phyloP scores from a whole-genome alignment of 768 basidiomycete species.

The Tephrocybe rancida region DNA sequence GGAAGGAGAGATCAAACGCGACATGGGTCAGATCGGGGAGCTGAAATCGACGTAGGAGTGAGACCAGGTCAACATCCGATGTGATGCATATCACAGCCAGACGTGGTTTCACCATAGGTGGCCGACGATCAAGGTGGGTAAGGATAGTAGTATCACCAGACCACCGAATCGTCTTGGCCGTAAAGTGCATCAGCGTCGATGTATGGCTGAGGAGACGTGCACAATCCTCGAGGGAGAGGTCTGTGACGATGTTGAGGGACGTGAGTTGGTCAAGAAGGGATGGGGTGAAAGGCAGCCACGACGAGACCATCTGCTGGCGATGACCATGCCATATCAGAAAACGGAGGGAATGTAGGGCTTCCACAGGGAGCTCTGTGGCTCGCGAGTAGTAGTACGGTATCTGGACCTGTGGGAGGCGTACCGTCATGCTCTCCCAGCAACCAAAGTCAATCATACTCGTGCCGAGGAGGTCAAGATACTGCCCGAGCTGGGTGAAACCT shows the following conservation, averaged over 20 bases:
- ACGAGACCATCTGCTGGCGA: background rate
- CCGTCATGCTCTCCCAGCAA: background rate
- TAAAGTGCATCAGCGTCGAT: no score
- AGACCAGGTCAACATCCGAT: no score
- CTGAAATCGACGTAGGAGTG: no score
- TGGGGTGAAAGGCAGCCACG: background rate
- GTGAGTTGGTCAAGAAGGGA: background rate
- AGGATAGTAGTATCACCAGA: no score
- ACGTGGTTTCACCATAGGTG: no score
- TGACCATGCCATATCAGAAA: background rate
- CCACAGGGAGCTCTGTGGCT: background rate
- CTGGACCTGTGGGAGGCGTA: background rate
- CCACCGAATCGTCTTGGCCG: no score
- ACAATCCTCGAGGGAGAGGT: background rate
- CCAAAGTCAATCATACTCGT: background rate
- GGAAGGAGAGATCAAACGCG: no score
- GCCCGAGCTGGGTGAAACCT: background rate
- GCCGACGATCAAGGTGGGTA: no score
- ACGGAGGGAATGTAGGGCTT: background rate
- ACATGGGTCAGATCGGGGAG: no score
- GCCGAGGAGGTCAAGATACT: background rate
- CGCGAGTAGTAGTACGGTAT: background rate
- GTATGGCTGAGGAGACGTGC: no score
- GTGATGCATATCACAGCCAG: no score
- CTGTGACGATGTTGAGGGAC: background rate